Conservation (phyloP, 208 protist species). For the Trypanosoma theileri region DNA sequence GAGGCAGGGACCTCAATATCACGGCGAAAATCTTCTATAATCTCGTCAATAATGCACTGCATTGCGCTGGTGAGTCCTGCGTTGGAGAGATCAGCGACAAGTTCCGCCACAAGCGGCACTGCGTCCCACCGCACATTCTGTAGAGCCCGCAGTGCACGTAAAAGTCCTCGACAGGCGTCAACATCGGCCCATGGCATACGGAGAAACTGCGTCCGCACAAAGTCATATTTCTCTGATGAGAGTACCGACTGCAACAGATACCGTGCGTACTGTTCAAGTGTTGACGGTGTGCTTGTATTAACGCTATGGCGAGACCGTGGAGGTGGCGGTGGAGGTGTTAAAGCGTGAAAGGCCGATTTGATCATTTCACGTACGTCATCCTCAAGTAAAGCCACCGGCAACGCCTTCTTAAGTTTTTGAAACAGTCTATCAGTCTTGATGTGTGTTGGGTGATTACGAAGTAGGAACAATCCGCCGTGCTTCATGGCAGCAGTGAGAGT, state of each 20-base stretch:
- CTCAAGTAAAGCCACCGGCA: not conserved
- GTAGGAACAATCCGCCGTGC: conserved; percentile 23
- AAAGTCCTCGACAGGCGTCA: conserved; percentile 9
- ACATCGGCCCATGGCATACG: conserved; percentile 25
- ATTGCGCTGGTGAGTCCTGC: not conserved
- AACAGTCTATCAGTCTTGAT: conserved; percentile 2
- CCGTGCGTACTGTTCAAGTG: conserved; percentile 19
- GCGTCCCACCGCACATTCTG: conserved; percentile 21
- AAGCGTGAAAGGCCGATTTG: not conserved
- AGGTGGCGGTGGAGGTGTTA: conserved; percentile 1
- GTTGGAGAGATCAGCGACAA: conserved; percentile 13
- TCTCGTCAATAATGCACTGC: conserved; percentile 18
- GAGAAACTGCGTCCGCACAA: conserved; percentile 12
- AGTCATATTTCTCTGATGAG: conserved; percentile 5
- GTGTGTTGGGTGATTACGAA: conserved; percentile 18
- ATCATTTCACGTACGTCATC: conserved; percentile 1
- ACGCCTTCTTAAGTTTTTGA: conserved; percentile 9
- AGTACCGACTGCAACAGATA: conserved; percentile 13
- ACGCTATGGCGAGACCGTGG: not conserved
- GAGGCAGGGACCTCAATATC: conserved; percentile 18
- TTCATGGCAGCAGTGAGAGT: conserved; percentile 10
- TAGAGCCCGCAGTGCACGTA: conserved; percentile 8
- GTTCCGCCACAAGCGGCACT: conserved; percentile 16
- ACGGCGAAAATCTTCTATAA: conserved; percentile 30
- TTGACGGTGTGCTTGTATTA: not conserved